Evolutionary conservation across 2,329 filamentous ascomycete species (phyloP), one percentile per base, ranked within the genome.

Genomic region (Alternaria hordeiaustralica): DNA sequence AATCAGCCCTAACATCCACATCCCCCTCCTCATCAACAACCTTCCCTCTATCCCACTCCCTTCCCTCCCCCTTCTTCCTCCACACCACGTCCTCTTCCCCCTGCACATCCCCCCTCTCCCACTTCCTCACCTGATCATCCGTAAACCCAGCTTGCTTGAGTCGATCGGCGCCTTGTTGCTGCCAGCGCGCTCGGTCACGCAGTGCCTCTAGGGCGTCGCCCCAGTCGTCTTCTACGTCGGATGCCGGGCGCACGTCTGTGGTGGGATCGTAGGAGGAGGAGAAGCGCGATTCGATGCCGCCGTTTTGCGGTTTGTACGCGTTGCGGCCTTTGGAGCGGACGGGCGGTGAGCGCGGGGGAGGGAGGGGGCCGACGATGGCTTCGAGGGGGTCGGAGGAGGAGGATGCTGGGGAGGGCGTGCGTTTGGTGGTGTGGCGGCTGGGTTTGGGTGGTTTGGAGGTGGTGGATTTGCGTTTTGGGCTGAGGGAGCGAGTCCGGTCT

Each of bases 281-380:
- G 78, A 97, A 98, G 56, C 92, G 92, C 23, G 87, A 84, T 74
- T 97, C 94, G 68, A 97, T 96, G 10, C 87, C 89, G 25, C 89
- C 70, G 3, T 67, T 66, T 18, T 68, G 72, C 23, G 67, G 62
- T 62, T 76, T 78, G 45, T 73, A 67, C 8, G 72, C 75, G 26
- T 76, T 76, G n/a, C 77, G 76, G 49, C 77, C 58, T 23, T 74
- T 73, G 15, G 73, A 71, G 47, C 82, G 85, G 30, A 88, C 75
- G 28, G 69, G 67, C 30, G 76, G 72, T 36, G 75, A 68, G 5
- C 80, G 81, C 20, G 85, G 85, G 26, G 89, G 89, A 9, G 87
- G 89, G 1, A 83, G 79, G 20, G 93, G 93, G 0, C 94, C 94
- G 33, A 97, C 89, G 20, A 95, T 82, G 4, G 90, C 88, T 60